Percentiles rank a stretch among this genome's conserved stretches.
phyloP scores from a whole-genome alignment of 306 rosid genomes.

The Geum urbanum region DNA sequence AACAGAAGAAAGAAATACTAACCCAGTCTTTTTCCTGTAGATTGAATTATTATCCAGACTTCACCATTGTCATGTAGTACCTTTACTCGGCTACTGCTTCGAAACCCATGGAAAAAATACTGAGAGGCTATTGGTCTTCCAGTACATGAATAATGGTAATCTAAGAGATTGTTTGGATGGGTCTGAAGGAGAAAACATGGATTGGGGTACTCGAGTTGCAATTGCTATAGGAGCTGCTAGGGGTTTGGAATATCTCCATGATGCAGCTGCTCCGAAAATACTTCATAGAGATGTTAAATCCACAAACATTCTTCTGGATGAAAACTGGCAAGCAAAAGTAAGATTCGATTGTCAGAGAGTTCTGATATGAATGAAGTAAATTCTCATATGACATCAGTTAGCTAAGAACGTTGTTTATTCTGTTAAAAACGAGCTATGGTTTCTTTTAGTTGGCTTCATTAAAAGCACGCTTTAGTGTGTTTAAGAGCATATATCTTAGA shows the following conservation, averaged over 20 bases:
- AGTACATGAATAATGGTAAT: constrained; percentile 77
- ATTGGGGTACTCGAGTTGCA: constrained; percentile 75
- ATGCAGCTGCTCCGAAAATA: constrained; percentile 96
- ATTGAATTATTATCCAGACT: constrained; percentile 87
- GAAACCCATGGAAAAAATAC: constrained; percentile 67
- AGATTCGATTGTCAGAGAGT: constrained; percentile 25
- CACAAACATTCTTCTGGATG: constrained; percentile 90
- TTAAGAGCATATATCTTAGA: not conserved
- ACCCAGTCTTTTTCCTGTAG: constrained; percentile 40
- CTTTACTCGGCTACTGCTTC: constrained; percentile 83
- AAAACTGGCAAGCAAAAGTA: constrained; percentile 82
- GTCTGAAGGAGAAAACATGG: constrained; percentile 45
- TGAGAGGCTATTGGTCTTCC: constrained; percentile 78
- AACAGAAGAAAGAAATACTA: not conserved
- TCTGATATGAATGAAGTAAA: constrained; percentile 7
- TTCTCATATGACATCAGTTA: not conserved
- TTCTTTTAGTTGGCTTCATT: not conserved
- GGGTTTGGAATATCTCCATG: constrained; percentile 97
- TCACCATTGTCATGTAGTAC: constrained; percentile 91
- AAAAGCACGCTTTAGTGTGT: not conserved
- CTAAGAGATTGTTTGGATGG: constrained; percentile 85
- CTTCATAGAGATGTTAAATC: constrained; percentile 96
- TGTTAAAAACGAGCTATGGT: not conserved
- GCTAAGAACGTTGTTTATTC: constrained; percentile 11
- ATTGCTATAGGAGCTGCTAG: constrained; percentile 97